Evolutionary conservation across 78 protist species (phyloP), one percentile per base, ranked within the genome.

Genomic region (Acrasis kona): DNA sequence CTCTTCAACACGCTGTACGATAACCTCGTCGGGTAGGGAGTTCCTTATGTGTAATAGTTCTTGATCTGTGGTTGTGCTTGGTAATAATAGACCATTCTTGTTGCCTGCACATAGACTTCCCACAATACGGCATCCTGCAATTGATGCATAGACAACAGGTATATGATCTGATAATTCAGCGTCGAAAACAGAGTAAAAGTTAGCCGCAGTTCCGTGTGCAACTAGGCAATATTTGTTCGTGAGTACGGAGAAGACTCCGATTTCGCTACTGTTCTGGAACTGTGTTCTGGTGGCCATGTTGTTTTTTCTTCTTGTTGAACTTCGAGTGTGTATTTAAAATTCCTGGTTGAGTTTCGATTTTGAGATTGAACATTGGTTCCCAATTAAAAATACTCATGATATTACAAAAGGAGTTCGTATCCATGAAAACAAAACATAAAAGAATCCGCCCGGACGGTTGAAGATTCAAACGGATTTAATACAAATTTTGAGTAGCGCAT

Each of bases 211-310:
- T 27, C 99, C 98, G 50, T 66, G 39, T 10, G 91, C 95, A 32
- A 93, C 91, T 7, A 97, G 83, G 76, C 98, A 93, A 77, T 97
- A 97, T 38, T 84, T 37, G 87, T 96, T 96, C 27, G 99, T 98
- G 40, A 98, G 93, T 72, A 76, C 79, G 65, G 99, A 65, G 72
- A 96, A 98, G 41, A 95, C 98, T 29, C 99, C 99, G 30, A 98
- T 72, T 70, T 98, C 99, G 73, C 83, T 81, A 82, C 88, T 86
- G 82, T 89, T 90, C 83, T 96, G 99, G 64, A 89, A 98, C 78
- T 88, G 87, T 34, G 81, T 78, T 68, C 98, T n/a, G n/a, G n/a
- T n/a, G n/a, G n/a, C n/a, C n/a, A n/a, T n/a, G n/a, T n/a, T n/a
- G n/a, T n/a, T n/a, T n/a, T n/a, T n/a, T n/a, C n/a, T n/a, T n/a